Evolutionary conservation across 2,329 filamentous ascomycete genomes (phyloP).

Genomic region (Teratosphaeria pseudoeucalypti): DNA sequence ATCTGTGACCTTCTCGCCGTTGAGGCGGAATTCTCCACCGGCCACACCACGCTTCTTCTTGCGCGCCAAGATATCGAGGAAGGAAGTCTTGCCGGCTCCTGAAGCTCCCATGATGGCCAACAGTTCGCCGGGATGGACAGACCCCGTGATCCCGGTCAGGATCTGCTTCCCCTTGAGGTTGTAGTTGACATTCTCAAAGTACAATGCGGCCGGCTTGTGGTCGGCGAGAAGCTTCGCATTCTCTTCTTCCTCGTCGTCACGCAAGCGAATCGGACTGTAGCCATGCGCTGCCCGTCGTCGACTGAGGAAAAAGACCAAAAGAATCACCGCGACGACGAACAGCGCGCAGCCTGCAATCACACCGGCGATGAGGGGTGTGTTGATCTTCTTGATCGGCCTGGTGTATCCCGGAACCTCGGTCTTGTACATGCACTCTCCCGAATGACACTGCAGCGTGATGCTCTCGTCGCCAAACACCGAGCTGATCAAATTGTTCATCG

Average conservation of each 20-base stretch:
- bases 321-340: slow-evolving; percentile 77
- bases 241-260: slow-evolving; percentile 78
- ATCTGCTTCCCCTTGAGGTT: slow-evolving; percentile 80
- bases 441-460: slow-evolving; percentile 70
- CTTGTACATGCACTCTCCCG: slow-evolving; percentile 86
- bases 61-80: slow-evolving; percentile 86
- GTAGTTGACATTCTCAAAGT: slow-evolving; percentile 83
- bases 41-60: slow-evolving; percentile 88
- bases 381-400: slow-evolving; percentile 84
- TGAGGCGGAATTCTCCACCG: slow-evolving; percentile 77
- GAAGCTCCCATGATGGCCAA: slow-evolving; percentile 98
- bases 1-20: slow-evolving; percentile 80
- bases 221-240: slow-evolving; percentile 76
- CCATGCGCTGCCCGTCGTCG: slow-evolving; percentile 51
- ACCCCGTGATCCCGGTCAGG: slow-evolving; percentile 66
- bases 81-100: slow-evolving; percentile 93
- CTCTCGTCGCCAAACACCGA: slow-evolving; percentile 83
- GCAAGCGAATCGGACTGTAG: slow-evolving; percentile 63
- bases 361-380: slow-evolving; percentile 88
- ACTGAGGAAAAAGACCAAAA: slow-evolving; percentile 79
- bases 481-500: slow-evolving; percentile 83
- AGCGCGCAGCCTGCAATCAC: slow-evolving; percentile 80
- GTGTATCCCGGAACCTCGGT: slow-evolving; percentile 89
- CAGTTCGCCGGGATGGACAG: slow-evolving; percentile 88
- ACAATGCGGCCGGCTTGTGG: slow-evolving; percentile 80